phyloP scores from a whole-genome alignment of 768 basidiomycete species.

The Termitomyces sp. region DNA sequence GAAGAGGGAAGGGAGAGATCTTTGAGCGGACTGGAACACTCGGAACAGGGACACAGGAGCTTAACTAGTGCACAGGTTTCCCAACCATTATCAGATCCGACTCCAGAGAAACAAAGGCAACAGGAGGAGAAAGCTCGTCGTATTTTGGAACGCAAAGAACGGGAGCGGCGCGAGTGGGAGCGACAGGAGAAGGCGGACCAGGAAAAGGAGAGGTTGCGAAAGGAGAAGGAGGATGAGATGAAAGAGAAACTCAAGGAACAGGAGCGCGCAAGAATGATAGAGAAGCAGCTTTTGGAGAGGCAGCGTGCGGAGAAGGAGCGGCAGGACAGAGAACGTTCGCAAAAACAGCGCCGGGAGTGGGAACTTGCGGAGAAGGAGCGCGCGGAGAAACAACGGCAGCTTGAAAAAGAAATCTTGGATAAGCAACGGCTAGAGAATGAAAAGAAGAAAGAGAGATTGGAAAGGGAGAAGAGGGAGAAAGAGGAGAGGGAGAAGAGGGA shows the following conservation, averaged over 20 bases:
- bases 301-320: background rate
- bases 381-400: background rate
- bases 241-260: slow-evolving; percentile 1
- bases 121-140: slow-evolving; percentile 3
- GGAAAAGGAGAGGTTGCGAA: background rate
- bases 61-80: background rate
- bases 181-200: slow-evolving; percentile 1
- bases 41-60: background rate
- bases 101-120: slow-evolving; percentile 1
- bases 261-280: background rate
- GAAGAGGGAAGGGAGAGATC: slow-evolving; percentile 2
- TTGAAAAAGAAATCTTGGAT: background rate
- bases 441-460: background rate
- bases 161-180: slow-evolving; percentile 7
- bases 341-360: background rate
- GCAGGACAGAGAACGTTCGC: background rate
- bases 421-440: background rate
- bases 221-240: background rate
- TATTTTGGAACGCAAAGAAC: slow-evolving; percentile 6
- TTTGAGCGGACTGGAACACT: background rate
- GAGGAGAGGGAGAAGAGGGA: background rate
- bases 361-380: background rate
- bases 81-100: background rate
- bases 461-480: background rate
- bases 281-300: background rate